Evolutionary conservation across 2,329 filamentous ascomycete species (phyloP).

Genomic region (Talaromyces sp.): DNA sequence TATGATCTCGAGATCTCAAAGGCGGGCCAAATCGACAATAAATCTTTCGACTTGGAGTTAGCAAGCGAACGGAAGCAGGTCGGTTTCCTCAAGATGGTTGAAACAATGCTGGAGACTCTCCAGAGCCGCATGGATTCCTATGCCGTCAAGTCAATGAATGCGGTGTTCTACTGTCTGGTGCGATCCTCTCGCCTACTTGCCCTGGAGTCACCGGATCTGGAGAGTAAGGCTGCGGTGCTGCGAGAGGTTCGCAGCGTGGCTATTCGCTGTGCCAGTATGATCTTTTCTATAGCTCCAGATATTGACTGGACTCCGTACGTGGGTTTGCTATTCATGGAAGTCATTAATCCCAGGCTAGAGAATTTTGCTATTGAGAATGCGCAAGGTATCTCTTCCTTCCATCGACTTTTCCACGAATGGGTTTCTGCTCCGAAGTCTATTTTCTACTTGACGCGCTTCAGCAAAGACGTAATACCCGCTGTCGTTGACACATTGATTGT

Average conservation of each 20-base stretch:
- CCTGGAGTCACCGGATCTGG: conserved; percentile 28
- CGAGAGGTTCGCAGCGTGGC: conserved; percentile 53
- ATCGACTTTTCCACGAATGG: conserved; percentile 79
- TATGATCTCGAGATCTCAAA: conserved; percentile 56
- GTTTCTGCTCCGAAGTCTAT: conserved; percentile 62
- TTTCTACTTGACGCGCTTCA: conserved; percentile 62
- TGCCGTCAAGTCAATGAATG: conserved; percentile 63
- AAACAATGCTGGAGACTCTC: conserved; percentile 78
- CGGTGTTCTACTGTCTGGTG: conserved; percentile 75
- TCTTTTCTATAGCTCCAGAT: conserved; percentile 68
- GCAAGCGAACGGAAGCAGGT: conserved; percentile 72
- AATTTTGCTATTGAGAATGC: conserved; percentile 80
- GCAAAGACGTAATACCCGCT: conserved; percentile 57
- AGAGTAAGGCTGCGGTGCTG: conserved; percentile 29
- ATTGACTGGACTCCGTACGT: conserved; percentile 71
- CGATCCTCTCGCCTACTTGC: conserved; percentile 56
- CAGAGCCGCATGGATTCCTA: conserved; percentile 68
- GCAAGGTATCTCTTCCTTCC: conserved; percentile 77
- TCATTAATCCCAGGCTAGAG: conserved; percentile 70
- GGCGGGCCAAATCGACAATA: conserved; percentile 45
- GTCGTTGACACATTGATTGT: conserved; percentile 68
- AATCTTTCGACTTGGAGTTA: conserved; percentile 54
- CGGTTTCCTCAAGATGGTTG: conserved; percentile 86
- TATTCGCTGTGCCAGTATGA: conserved; percentile 73
- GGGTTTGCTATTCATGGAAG: conserved; percentile 63